These are phyloP conservation scores for Diutina neorugosa DNA, from an alignment of 1,139 yeast genomes.

Conservation along the genomic window DNA sequence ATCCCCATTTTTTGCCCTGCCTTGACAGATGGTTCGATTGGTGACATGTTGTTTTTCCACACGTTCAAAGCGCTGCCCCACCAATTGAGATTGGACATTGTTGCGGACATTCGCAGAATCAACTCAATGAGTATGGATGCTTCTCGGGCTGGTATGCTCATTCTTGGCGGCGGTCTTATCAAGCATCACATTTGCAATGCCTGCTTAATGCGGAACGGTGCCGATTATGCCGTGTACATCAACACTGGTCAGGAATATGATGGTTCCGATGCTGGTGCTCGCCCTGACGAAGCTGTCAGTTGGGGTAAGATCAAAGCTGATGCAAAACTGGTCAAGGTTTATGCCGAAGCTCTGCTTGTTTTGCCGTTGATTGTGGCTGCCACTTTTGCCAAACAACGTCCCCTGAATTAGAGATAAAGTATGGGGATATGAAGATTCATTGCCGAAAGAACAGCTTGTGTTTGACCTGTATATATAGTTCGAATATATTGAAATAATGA, in stretches of 20 bases:
- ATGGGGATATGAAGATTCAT: too few relatives aligned
- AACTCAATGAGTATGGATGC: slow-evolving; percentile 95
- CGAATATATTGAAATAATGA: too few relatives aligned
- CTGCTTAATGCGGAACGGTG: slow-evolving; percentile 97
- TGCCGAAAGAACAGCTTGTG: too few relatives aligned
- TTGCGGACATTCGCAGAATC: slow-evolving; percentile 81
- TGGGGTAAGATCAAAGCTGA: slow-evolving; percentile 98
- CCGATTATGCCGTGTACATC: slow-evolving; percentile 92
- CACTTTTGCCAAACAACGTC: slow-evolving; percentile 60
- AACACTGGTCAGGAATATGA: slow-evolving; percentile 98
- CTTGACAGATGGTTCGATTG: slow-evolving; percentile 93
- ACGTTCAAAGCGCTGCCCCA: slow-evolving; percentile 89
- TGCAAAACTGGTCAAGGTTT: slow-evolving; percentile 82
- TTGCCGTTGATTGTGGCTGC: slow-evolving; percentile 97
- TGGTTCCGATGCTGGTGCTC: slow-evolving; percentile 98
- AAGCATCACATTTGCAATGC: slow-evolving; percentile 98
- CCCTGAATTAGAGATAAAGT: slow-evolving; percentile 7
- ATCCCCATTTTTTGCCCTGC: slow-evolving; percentile 98
- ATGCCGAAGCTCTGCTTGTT: slow-evolving; percentile 92
- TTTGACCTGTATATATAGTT: neutral
- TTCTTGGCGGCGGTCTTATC: slow-evolving; percentile 91
- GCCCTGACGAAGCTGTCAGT: slow-evolving; percentile 97
- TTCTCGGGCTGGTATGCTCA: slow-evolving; percentile 88
- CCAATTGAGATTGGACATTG: slow-evolving; percentile 82
- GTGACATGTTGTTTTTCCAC: slow-evolving; percentile 97